A percentile compares a stretch with the other conserved stretches of the same genome.
Evolutionary conservation across 106 monocot species (phyloP).

Genomic region (Hemerocallis citrina): DNA sequence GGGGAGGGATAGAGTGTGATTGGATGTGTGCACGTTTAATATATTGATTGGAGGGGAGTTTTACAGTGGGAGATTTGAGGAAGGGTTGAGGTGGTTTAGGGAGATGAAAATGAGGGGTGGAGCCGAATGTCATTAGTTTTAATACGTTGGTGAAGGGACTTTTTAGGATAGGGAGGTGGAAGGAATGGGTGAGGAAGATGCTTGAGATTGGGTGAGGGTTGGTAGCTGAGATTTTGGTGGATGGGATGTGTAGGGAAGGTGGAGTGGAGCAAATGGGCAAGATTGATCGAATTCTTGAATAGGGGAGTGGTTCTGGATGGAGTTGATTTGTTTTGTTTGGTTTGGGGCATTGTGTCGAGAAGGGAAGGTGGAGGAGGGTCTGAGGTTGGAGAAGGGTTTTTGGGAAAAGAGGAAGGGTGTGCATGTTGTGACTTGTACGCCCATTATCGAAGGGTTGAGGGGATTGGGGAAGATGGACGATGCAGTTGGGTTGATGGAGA

Average conservation of each 20-base stretch:
- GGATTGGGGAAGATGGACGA: slow-evolving; percentile 41
- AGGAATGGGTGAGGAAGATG: slow-evolving; percentile 77
- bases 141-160: slow-evolving; percentile 69
- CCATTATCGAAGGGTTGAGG: slow-evolving; percentile 58
- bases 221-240: slow-evolving; percentile 48
- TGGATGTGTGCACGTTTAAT: slow-evolving; percentile 63
- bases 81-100: slow-evolving; percentile 42
- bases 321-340: slow-evolving; percentile 54
- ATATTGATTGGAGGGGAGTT: slow-evolving; percentile 46
- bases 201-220: slow-evolving; percentile 51
- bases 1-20: slow-evolving; percentile 49
- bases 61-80: slow-evolving; percentile 18
- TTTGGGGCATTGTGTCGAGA: slow-evolving; percentile 36
- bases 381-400: slow-evolving; percentile 35
- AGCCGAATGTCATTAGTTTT: slow-evolving; percentile 69
- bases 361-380: slow-evolving; percentile 25
- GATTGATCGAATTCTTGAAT: slow-evolving; percentile 30
- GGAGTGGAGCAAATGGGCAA: slow-evolving; percentile 29
- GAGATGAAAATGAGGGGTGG: slow-evolving; percentile 44
- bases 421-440: slow-evolving; percentile 34
- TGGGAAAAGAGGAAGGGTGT: slow-evolving; percentile 28
- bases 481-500: slow-evolving; percentile 34
- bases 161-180: slow-evolving; percentile 32
- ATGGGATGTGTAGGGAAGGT: slow-evolving; percentile 46
- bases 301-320: slow-evolving; percentile 41